A percentile compares a stretch with the other conserved stretches of the same genome.
Evolutionary conservation across 805 yeast species (phyloP).

Genomic region (Lipomyces kockii): DNA sequence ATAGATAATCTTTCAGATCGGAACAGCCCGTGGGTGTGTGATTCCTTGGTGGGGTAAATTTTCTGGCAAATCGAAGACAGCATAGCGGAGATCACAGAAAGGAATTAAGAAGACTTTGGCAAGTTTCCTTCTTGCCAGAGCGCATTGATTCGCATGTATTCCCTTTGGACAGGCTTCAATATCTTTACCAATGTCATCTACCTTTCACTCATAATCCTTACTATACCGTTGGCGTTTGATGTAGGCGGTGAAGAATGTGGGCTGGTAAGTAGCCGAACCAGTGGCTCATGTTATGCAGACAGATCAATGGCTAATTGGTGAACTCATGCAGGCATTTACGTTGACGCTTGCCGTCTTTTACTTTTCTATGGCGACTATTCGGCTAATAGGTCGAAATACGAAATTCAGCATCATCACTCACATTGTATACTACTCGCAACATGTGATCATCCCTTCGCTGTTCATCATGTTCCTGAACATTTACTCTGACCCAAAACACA

Average conservation of each 20-base stretch:
- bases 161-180: slow-evolving; percentile 32
- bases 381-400: slow-evolving; percentile 55
- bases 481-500: slow-evolving; percentile 39
- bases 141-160: slow-evolving; percentile 5
- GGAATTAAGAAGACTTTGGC: neutral
- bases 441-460: slow-evolving; percentile 78
- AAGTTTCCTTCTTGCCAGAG: neutral
- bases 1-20: neutral
- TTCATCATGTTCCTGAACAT: slow-evolving; percentile 58
- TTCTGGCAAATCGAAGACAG: neutral
- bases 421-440: slow-evolving; percentile 74
- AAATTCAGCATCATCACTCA: slow-evolving; percentile 46
- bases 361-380: slow-evolving; percentile 70
- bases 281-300: neutral
- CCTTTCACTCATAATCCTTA: slow-evolving; percentile 68
- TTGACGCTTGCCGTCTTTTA: slow-evolving; percentile 73
- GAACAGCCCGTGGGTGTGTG: neutral
- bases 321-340: slow-evolving; percentile 57
- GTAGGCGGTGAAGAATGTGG: slow-evolving; percentile 93
- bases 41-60: neutral
- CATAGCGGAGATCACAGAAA: neutral
- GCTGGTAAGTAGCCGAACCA: slow-evolving; percentile 44
- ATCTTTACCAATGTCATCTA: slow-evolving; percentile 51
- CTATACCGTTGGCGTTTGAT: slow-evolving; percentile 92
- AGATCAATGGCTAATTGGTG: neutral